Conservation (phyloP, 306 rosid genomes). For the Ormosia emarginata region DNA sequence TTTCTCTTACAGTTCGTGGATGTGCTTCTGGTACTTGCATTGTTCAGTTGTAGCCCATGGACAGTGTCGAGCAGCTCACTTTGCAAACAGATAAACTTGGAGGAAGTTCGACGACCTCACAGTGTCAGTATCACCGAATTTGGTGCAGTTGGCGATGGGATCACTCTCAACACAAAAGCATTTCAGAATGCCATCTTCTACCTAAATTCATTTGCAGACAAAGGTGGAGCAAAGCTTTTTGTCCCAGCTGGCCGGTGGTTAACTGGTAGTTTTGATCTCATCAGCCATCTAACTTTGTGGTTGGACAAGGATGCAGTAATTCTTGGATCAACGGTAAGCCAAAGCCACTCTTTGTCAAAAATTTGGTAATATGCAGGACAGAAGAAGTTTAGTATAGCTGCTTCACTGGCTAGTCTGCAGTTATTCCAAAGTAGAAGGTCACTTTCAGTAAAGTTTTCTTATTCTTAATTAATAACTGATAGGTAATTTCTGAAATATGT, state of each 20-base stretch:
- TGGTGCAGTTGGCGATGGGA: slow-evolving; percentile 81
- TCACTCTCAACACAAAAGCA: slow-evolving; percentile 79
- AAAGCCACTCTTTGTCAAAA: slow-evolving; percentile 14
- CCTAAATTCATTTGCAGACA: slow-evolving; percentile 69
- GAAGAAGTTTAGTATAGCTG: neutral
- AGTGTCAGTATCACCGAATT: slow-evolving; percentile 77
- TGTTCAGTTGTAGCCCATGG: slow-evolving; percentile 55
- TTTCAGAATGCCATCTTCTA: slow-evolving; percentile 84
- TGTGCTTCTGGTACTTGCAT: slow-evolving; percentile 60
- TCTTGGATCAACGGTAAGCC: slow-evolving; percentile 69
- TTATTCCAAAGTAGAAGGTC: neutral
- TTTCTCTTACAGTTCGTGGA: slow-evolving; percentile 50
- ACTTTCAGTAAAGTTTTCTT: neutral
- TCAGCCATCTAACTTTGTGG: slow-evolving; percentile 79
- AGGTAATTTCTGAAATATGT: neutral
- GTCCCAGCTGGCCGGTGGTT: slow-evolving; percentile 80
- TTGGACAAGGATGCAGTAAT: slow-evolving; percentile 64
- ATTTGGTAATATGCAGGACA: neutral
- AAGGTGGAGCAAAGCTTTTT: slow-evolving; percentile 85
- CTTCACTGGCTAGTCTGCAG: neutral
- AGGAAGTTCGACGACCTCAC: slow-evolving; percentile 67
- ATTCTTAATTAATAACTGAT: slow-evolving; percentile 2
- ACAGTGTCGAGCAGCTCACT: slow-evolving; percentile 54
- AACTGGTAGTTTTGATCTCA: slow-evolving; percentile 88
- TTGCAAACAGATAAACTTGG: slow-evolving; percentile 45